phyloP scores from a whole-genome alignment of 176 grass and related monocot genomes.

The Oryza rufipogon region DNA sequence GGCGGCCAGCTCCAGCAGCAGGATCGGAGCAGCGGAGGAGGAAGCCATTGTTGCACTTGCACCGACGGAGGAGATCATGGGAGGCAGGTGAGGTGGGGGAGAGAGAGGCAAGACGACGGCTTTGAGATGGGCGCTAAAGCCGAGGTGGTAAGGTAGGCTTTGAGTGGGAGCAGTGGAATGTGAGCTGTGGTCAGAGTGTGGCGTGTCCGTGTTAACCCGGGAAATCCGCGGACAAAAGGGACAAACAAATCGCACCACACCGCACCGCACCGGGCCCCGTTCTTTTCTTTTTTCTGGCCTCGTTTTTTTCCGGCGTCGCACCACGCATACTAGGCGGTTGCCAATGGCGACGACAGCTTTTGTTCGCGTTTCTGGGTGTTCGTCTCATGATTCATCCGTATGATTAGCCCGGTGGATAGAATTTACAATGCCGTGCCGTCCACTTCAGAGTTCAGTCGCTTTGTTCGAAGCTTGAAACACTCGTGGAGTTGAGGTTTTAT shows the following conservation, averaged over 20 bases:
- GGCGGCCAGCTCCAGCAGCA: neutral
- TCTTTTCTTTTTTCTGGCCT: conserved; percentile 5
- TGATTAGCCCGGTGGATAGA: conserved; percentile 26
- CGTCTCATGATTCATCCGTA: conserved; percentile 16
- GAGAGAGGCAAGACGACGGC: neutral
- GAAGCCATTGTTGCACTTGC: conserved; percentile 39
- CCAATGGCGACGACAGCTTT: conserved; percentile 32
- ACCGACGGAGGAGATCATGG: neutral
- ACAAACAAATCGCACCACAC: conserved; percentile 4
- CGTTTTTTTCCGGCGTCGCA: neutral
- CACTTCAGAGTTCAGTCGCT: too few relatives aligned
- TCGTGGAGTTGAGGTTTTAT: too few relatives aligned
- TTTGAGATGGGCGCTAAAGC: conserved; percentile 38
- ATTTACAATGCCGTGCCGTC: neutral
- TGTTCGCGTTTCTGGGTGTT: conserved; percentile 10
- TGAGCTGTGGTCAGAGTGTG: conserved; percentile 17
- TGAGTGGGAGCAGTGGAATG: conserved; percentile 27
- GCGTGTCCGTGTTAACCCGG: conserved; percentile 30
- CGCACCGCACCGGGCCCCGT: neutral
- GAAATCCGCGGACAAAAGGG: conserved; percentile 39
- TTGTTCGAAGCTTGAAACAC: too few relatives aligned
- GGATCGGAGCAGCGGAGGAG: neutral
- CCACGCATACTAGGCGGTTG: neutral
- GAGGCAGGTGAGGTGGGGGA: neutral
- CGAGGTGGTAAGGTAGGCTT: conserved; percentile 14